Evolutionary conservation across 2,329 filamentous ascomycete species (phyloP).

Genomic region (Mollisia scopiformis): DNA sequence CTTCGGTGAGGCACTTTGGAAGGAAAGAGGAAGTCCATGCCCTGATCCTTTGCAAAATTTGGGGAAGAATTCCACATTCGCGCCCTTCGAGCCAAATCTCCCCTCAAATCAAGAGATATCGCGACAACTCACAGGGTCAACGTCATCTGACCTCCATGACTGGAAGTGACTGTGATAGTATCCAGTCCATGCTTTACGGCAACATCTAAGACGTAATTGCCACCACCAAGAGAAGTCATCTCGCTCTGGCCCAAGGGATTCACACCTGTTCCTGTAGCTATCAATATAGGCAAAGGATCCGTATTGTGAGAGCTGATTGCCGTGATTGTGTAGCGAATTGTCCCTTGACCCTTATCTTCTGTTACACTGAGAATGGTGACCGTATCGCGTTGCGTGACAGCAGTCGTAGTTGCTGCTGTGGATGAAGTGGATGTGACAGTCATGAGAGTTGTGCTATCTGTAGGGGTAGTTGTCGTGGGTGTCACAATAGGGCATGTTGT

Average conservation of each 20-base stretch:
- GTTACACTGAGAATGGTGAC: constrained; percentile 15
- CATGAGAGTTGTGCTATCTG: background rate
- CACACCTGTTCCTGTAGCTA: constrained; percentile 5
- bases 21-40: background rate
- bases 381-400: constrained; percentile 3
- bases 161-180: constrained; percentile 14
- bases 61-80: background rate
- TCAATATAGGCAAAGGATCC: constrained; percentile 7
- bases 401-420: constrained; percentile 1
- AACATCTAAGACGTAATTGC: constrained; percentile 13
- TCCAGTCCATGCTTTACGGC: constrained; percentile 6
- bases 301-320: constrained; percentile 10
- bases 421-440: background rate
- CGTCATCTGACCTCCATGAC: constrained; percentile 7
- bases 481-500: constrained; percentile 6
- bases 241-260: constrained; percentile 5
- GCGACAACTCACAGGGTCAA: constrained; percentile 14
- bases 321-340: constrained; percentile 7
- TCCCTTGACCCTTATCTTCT: constrained; percentile 3
- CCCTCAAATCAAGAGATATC: constrained; percentile 21
- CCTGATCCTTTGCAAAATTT: background rate
- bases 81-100: background rate
- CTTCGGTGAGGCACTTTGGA: background rate
- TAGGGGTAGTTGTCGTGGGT: constrained; percentile 2
- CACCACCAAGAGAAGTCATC: constrained; percentile 8